Conservation (phyloP, 495 filamentous ascomycete genomes). For the Aspergillus indologenus region DNA sequence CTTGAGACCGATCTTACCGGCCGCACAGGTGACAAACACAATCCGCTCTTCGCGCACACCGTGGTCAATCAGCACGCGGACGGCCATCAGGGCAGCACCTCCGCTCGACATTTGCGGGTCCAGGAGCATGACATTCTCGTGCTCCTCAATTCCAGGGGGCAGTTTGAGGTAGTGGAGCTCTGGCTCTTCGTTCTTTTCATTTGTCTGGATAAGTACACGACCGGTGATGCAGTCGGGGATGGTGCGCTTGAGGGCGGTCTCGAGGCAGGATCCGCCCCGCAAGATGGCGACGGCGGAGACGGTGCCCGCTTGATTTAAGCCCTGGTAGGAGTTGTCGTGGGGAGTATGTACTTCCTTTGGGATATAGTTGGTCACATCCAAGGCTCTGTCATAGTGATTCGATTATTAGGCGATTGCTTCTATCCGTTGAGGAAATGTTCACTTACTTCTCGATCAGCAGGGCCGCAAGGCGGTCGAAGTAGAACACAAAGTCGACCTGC, state of each 20-base stretch:
- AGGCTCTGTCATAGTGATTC: constrained; percentile 62
- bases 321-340: constrained; percentile 60
- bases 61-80: constrained; percentile 89
- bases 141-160: constrained; percentile 61
- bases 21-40: constrained; percentile 83
- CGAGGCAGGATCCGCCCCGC: constrained; percentile 80
- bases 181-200: constrained; percentile 78
- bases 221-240: constrained; percentile 91
- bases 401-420: not conserved
- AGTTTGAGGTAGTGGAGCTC: constrained; percentile 86
- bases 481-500: constrained; percentile 92
- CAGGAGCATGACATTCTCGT: constrained; percentile 78
- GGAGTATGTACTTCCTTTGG: constrained; percentile 65
- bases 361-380: constrained; percentile 68
- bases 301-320: constrained; percentile 61
- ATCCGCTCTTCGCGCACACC: constrained; percentile 84
- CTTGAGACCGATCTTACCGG: constrained; percentile 76
- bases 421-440: not conserved
- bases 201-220: constrained; percentile 85
- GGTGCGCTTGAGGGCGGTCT: constrained; percentile 81
- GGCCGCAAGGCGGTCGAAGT: constrained; percentile 82
- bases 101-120: constrained; percentile 94
- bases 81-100: constrained; percentile 93
- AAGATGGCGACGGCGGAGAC: constrained; percentile 86
- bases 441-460: constrained; percentile 79